phyloP scores from a whole-genome alignment of 1,139 yeast species.

The Tardiomyces blankii region DNA sequence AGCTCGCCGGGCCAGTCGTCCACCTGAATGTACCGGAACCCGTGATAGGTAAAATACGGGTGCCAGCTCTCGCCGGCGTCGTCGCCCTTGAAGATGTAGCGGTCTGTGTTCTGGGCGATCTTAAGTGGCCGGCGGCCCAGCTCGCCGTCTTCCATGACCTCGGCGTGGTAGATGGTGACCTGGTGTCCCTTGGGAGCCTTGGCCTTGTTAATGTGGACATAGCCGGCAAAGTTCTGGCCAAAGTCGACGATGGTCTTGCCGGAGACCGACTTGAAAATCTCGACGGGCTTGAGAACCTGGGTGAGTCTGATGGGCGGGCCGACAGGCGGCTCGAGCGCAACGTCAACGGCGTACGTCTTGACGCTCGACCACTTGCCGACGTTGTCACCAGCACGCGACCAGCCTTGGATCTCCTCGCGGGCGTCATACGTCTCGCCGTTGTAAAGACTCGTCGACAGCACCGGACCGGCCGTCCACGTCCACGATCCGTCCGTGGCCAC shows the following conservation, averaged over 20 bases:
- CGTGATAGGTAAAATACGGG: constrained; percentile 17
- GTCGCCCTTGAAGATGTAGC: constrained; percentile 11
- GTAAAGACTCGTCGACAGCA: constrained; percentile 12
- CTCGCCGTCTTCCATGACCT: constrained; percentile 18
- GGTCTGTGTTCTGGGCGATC: constrained; percentile 11
- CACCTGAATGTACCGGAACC: constrained; percentile 15
- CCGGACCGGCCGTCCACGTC: constrained; percentile 13
- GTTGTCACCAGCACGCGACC: constrained; percentile 6
- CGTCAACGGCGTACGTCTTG: constrained; percentile 2
- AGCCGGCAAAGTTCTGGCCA: constrained; percentile 16
- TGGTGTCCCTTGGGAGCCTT: constrained; percentile 13
- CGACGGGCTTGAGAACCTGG: constrained; percentile 1
- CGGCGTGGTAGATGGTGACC: constrained; percentile 15
- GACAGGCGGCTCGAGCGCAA: constrained; percentile 4
- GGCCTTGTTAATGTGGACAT: constrained; percentile 8
- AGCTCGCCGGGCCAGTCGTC: constrained; percentile 13
- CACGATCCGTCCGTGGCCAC: constrained; percentile 12
- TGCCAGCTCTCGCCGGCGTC: constrained; percentile 10
- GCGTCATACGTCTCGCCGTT: constrained; percentile 18
- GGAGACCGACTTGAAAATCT: constrained; percentile 5
- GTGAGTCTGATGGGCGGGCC: constrained; percentile 6
- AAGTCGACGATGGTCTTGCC: constrained; percentile 17
- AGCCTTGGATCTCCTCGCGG: constrained; percentile 8
- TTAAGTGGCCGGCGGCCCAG: constrained; percentile 14
- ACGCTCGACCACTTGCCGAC: constrained; percentile 1